phyloP scores from a whole-genome alignment of 2,329 filamentous ascomycete genomes.

The Colletotrichum sp. region DNA sequence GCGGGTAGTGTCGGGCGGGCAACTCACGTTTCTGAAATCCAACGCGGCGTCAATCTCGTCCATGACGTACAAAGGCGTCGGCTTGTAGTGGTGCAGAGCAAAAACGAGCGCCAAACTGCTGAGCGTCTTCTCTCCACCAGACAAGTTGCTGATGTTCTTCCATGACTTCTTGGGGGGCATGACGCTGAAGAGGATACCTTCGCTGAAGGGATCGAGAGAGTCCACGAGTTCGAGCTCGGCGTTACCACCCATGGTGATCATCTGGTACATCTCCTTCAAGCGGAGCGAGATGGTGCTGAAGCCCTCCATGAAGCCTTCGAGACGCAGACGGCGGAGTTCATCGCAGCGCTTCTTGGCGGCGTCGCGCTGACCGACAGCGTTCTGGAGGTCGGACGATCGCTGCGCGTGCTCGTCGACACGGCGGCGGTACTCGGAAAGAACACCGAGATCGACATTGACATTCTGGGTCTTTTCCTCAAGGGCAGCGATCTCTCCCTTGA shows the following conservation, averaged over 20 bases:
- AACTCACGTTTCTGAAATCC: slow-evolving; percentile 94
- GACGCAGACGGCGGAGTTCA: slow-evolving; percentile 84
- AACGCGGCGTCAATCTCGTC: slow-evolving; percentile 98
- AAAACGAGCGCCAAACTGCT: slow-evolving; percentile 96
- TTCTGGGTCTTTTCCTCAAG: slow-evolving; percentile 79
- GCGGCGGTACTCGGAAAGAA: slow-evolving; percentile 87
- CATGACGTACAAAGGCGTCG: slow-evolving; percentile 98
- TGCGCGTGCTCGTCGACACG: slow-evolving; percentile 82
- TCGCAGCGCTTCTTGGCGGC: slow-evolving; percentile 90
- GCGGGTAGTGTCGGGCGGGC: neutral
- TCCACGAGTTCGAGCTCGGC: slow-evolving; percentile 97
- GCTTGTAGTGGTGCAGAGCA: slow-evolving; percentile 96
- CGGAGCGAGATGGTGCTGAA: slow-evolving; percentile 93
- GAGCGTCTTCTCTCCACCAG: slow-evolving; percentile 96
- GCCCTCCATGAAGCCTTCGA: slow-evolving; percentile 98
- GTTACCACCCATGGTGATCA: slow-evolving; percentile 99
- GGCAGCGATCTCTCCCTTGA: slow-evolving; percentile 66
- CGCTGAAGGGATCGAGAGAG: slow-evolving; percentile 93
- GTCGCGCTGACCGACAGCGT: slow-evolving; percentile 80
- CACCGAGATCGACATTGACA: slow-evolving; percentile 84
- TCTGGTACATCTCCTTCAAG: slow-evolving; percentile 99
- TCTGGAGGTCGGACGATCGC: slow-evolving; percentile 82
- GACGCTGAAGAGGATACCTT: slow-evolving; percentile 95
- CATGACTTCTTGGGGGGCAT: slow-evolving; percentile 99
- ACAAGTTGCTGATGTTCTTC: slow-evolving; percentile 98